Base-by-base conservation (phyloP, 2,329 filamentous ascomycete species). In the Chaetomium strumarium region DNA sequence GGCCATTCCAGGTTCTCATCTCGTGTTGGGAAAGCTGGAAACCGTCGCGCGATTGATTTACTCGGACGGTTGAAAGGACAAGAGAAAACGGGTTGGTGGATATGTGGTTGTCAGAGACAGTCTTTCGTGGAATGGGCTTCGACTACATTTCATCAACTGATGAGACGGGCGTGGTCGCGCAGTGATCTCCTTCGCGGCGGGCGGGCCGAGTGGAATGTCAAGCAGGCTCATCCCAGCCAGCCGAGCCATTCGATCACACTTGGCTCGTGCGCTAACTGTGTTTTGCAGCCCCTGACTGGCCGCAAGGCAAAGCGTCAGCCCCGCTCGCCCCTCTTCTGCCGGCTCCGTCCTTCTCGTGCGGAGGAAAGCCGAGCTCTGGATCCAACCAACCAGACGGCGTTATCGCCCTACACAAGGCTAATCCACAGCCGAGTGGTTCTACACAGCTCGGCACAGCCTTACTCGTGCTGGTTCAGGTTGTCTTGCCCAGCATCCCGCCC, bases 361-460 rank as follows among this genome's bases (percentile, higher is more conserved):
- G 45, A 39, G 41, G 29, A 39, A 37, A 45, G 44, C 57, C 42
- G 49, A 49, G 52, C 24, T 40, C 41, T 37, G 43, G 24, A 14
- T 17, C 37, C 46, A 45, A 46, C 55, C 58, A 61, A 55, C 53
- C 50, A 45, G 2, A 45, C 17, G 17, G 38, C 37, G 37, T 34
- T 48, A 54, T 48, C 38, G 51, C 49, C 54, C 53, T 58, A 51
- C 57, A 63, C 61, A 55, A 64, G 62, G 62, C 62, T 64, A 63
- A 62, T 55, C 54, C 57, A 55, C 55, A 64, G 61, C 62, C 59
- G 60, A 61, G 50, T 57, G 59, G 55, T 51, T 46, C 49, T 46
- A 50, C 49, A 37, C 51, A 52, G 55, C 54, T 41, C 55, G 55
- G 52, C 61, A 61, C 60, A 63, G 60, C 62, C 61, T 62, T 62